Evolutionary conservation across 169 alveolate genomes (phyloP).

Genomic region (Plasmodium vivax): DNA sequence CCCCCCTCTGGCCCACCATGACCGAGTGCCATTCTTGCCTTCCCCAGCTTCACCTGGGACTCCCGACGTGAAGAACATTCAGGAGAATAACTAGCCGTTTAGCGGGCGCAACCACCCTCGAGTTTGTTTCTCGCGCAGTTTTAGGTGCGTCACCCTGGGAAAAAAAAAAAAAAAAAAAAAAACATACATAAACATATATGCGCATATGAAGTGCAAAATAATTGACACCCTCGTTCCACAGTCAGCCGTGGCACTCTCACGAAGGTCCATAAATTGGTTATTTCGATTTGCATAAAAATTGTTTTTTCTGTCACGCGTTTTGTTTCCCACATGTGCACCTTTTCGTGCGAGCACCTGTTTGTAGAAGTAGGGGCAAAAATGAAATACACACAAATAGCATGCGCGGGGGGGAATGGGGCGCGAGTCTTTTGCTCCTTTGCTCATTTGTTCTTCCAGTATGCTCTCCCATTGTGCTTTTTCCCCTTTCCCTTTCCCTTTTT

Average conservation of each 20-base stretch:
- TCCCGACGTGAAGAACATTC: conserved; percentile 78
- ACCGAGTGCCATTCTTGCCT: conserved; percentile 79
- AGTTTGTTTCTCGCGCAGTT: not conserved
- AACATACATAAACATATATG: not conserved
- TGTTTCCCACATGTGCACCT: not conserved
- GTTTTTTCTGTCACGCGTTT: not conserved
- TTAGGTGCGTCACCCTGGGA: not conserved
- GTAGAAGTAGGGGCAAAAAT: not conserved
- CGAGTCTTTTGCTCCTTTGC: not conserved
- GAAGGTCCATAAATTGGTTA: not conserved
- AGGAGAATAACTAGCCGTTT: conserved; percentile 4
- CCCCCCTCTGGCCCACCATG: conserved; percentile 84
- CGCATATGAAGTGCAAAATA: not conserved
- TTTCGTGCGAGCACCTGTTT: not conserved
- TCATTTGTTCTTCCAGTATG: not conserved
- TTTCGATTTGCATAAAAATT: not conserved
- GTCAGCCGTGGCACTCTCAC: not conserved
- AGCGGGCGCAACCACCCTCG: not conserved
- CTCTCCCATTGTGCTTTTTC: not conserved
- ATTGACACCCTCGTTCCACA: not conserved
- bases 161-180: not conserved
- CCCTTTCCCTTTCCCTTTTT: not conserved
- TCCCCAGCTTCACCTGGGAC: conserved; percentile 77
- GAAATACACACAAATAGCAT: not conserved
- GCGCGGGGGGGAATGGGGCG: not conserved